Percentiles rank a stretch among this genome's conserved stretches.
These are phyloP conservation scores for Plantago coronopus DNA, from an alignment of 305 asterid species.

Conservation along the genomic window DNA sequence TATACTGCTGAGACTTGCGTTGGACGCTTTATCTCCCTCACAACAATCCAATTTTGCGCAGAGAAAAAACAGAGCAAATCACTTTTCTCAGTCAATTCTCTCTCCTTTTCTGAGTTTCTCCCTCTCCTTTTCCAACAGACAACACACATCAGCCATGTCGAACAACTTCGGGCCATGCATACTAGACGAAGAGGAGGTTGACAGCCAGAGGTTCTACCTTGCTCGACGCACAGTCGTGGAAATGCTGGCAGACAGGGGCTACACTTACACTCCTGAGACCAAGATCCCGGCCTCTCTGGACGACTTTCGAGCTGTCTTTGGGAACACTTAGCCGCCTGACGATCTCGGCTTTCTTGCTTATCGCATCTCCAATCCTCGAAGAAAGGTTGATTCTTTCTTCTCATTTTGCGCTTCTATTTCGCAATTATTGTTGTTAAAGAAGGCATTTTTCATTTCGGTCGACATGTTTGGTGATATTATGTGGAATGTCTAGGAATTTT, in stretches of 20 bases:
- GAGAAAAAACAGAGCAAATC: no score
- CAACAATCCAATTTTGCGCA: no score
- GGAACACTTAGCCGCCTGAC: constrained; percentile 30
- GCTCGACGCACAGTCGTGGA: constrained; percentile 40
- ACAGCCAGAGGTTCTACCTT: constrained; percentile 32
- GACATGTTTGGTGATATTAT: no score
- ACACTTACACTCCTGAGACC: constrained; percentile 30
- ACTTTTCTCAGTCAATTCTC: no score
- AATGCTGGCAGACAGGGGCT: constrained; percentile 46
- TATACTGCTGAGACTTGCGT: no score
- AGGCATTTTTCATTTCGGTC: neutral
- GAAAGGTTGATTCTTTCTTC: constrained; percentile 28
- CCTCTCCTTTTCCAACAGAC: neutral
- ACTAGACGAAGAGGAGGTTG: constrained; percentile 24
- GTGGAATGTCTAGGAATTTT: no score
- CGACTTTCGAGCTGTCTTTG: constrained; percentile 36
- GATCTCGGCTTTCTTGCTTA: constrained; percentile 36
- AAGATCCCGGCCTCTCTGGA: constrained; percentile 36
- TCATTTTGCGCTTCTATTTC: neutral
- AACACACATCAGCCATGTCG: constrained; percentile 12
- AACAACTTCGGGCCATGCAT: constrained; percentile 23
- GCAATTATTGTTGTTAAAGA: neutral
- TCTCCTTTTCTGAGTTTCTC: no score
- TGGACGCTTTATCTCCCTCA: no score
- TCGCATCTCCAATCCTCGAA: constrained; percentile 27